Evolutionary conservation across 805 yeast species (phyloP).

Genomic region (Ogataea nakhonphanomensis): DNA sequence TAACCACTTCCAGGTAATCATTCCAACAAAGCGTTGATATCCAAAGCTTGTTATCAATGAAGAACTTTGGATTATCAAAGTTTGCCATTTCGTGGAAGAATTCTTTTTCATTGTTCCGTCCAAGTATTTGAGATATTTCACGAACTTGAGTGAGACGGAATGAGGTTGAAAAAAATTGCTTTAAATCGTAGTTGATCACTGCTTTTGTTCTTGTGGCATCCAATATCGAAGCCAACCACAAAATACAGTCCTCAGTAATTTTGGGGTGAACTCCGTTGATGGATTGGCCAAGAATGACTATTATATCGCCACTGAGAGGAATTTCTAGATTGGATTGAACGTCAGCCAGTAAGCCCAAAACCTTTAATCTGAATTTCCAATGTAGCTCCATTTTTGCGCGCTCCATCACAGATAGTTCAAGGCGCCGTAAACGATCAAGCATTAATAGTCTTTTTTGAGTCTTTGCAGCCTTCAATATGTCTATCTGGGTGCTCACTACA

Average conservation of each 20-base stretch:
- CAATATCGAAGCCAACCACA: constrained; percentile 54
- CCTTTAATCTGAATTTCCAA: constrained; percentile 55
- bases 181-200: constrained; percentile 37
- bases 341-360: constrained; percentile 47
- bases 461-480: constrained; percentile 61
- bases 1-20: constrained; percentile 44
- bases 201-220: constrained; percentile 27
- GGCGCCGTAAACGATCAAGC: constrained; percentile 36
- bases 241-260: constrained; percentile 55
- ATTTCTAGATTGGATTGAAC: constrained; percentile 55
- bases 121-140: constrained; percentile 13
- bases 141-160: constrained; percentile 29
- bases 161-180: constrained; percentile 33
- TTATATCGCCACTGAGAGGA: constrained; percentile 37
- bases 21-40: constrained; percentile 82
- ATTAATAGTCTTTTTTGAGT: constrained; percentile 48
- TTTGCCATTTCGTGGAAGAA: constrained; percentile 54
- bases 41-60: constrained; percentile 52
- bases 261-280: constrained; percentile 67
- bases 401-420: constrained; percentile 39
- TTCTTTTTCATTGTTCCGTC: constrained; percentile 22
- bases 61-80: constrained; percentile 45
- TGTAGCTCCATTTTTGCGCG: constrained; percentile 31
- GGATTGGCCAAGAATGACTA: constrained; percentile 42
- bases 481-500: constrained; percentile 51